Evolutionary conservation across 2,329 filamentous ascomycete species (phyloP).

Genomic region (Paracoccidioides brasiliensis): DNA sequence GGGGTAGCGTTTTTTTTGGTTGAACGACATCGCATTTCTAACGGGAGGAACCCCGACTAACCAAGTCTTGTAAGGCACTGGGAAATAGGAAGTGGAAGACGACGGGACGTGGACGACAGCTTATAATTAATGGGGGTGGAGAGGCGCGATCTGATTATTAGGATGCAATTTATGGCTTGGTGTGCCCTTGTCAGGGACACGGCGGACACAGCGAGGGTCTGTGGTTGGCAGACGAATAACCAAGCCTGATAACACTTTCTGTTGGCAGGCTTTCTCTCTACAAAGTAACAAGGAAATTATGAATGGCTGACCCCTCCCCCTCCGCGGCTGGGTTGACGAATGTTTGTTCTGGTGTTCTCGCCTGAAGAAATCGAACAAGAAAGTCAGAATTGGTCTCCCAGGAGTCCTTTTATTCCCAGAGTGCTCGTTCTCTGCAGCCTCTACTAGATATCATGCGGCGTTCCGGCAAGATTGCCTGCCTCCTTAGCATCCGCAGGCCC

Average conservation of each 20-base stretch:
- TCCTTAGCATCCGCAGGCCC: background rate
- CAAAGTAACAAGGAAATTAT: background rate
- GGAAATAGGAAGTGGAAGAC: background rate
- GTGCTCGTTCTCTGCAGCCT: background rate
- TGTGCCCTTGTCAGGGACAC: background rate
- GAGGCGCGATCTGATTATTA: background rate
- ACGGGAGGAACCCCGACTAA: background rate
- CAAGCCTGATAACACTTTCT: background rate
- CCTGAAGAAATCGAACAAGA: background rate
- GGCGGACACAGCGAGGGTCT: background rate
- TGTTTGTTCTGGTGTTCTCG: background rate
- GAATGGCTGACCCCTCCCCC: background rate
- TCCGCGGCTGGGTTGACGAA: background rate
- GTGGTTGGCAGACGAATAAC: background rate
- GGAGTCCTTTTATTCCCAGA: background rate
- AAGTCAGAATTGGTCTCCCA: background rate
- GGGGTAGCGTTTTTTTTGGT: slow-evolving; percentile 23
- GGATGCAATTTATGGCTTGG: too few relatives aligned
- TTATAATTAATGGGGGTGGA: background rate
- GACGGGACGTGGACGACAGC: background rate
- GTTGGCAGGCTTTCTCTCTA: background rate
- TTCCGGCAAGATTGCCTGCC: background rate
- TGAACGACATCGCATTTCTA: slow-evolving; percentile 27
- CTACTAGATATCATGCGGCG: background rate
- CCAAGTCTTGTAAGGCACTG: background rate